Evolutionary conservation across 2,329 filamentous ascomycete genomes (phyloP), one percentile per base, ranked within the genome.

Genomic region (Rutstroemia sydowiana): DNA sequence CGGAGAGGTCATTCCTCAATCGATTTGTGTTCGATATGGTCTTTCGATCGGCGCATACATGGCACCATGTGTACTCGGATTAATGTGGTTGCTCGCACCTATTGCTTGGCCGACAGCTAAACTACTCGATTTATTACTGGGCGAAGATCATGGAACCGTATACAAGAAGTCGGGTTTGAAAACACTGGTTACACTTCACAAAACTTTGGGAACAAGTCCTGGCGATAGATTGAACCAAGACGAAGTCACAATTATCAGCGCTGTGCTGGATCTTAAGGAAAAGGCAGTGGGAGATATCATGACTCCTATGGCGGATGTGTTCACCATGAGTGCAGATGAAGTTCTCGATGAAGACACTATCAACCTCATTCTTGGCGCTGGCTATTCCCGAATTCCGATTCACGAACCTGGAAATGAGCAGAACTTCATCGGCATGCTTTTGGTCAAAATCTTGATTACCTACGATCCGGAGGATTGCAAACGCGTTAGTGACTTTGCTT

Each of bases 161-260:
- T 98, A 98, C 80, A 97, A 97, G 73, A 98, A 97, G 74, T 92
- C 90, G 55, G 93, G 93, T 0, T 73, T 98, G 61, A 98, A 98
- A 75, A 97, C 93, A 0, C 76, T 98, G 28, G 93, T 98, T 26
- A 95, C 90, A 0, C 76, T 98, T 14, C 93, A 98, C 73, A 90
- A 95, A 70, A 95, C 88, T 2, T 73, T 97, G 11, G 93, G 93
- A 26, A 84, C 88, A 42, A 85, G 87, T 28, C 86, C 86, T 10
- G 79, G 79, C 36, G 90, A 98, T 65, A 85, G 93, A 53, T 75
- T 98, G 49, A 97, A 96, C 69, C 87, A 95, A 61, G 93, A 98
- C 65, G 93, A 98, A 69, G 93, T 98, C 59, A 97, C 93, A 55
- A 98, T 98, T 68, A 98, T 98, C 69, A 95, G 88, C 59, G 92